A percentile compares a stretch with the other conserved stretches of the same genome.
These are phyloP conservation scores for Asterochloris erici DNA, from an alignment of 139 green algal species.

Conservation along the genomic window DNA sequence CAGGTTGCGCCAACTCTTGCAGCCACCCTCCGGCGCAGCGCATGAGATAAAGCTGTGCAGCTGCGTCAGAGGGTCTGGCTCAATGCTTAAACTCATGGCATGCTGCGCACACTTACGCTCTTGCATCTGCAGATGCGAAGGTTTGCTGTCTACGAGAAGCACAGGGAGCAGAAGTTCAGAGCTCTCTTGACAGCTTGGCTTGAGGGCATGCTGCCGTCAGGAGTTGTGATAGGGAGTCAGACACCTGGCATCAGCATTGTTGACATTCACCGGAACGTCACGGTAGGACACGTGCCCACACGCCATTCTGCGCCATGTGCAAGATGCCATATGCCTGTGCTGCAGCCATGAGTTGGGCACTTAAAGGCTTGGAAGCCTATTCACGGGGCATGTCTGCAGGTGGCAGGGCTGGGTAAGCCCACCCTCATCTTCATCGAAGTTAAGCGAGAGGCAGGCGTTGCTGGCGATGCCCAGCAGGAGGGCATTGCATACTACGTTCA, in stretches of 20 bases:
- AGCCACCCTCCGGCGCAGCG: too few relatives aligned
- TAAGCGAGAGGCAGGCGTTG: not conserved
- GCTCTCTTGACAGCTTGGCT: not conserved
- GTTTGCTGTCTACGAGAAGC: not conserved
- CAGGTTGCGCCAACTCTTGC: too few relatives aligned
- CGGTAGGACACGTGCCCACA: not conserved
- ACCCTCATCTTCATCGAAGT: not conserved
- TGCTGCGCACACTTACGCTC: too few relatives aligned
- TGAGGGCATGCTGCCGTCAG: not conserved
- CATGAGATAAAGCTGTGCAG: too few relatives aligned
- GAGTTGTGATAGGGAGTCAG: not conserved
- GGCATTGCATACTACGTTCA: not conserved
- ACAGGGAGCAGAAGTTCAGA: not conserved
- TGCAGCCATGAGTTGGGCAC: not conserved
- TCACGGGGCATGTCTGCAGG: not conserved
- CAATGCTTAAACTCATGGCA: too few relatives aligned
- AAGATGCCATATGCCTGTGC: too few relatives aligned
- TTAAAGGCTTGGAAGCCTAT: not conserved
- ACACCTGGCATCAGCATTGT: not conserved
- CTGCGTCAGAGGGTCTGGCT: too few relatives aligned
- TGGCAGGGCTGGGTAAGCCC: not conserved
- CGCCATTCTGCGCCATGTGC: not conserved
- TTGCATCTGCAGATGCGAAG: not conserved
- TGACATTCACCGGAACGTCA: not conserved
- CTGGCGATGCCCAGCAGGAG: conserved; percentile 4